Conservation (phyloP, 441 rosid genomes). For the Adansonia rubrostipa region DNA sequence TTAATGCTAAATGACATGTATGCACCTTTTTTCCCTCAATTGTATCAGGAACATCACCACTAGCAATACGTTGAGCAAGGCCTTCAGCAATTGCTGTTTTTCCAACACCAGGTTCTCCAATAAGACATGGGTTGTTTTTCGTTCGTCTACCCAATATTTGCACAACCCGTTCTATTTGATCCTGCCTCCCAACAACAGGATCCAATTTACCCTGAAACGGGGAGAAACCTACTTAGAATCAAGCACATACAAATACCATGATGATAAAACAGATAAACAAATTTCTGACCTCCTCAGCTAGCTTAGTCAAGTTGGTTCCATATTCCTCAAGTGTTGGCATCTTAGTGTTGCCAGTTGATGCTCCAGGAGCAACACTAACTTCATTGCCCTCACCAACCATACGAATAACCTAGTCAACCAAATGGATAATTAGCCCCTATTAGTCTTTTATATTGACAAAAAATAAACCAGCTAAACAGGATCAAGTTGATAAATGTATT, state of each 20-base stretch:
- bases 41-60: conserved; percentile 85
- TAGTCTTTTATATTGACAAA: neutral
- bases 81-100: conserved; percentile 99
- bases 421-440: neutral
- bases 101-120: conserved; percentile 99
- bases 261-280: neutral
- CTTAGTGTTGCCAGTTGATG: conserved; percentile 70
- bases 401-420: conserved; percentile 70
- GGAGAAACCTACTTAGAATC: conserved; percentile 13
- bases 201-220: conserved; percentile 80
- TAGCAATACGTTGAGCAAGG: conserved; percentile 82
- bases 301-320: conserved; percentile 92
- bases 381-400: conserved; percentile 81
- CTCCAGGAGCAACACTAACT: conserved; percentile 77
- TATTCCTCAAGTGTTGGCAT: conserved; percentile 98
- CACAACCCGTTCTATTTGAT: conserved; percentile 81
- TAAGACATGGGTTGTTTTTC: conserved; percentile 95
- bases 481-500: neutral
- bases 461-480: neutral
- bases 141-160: conserved; percentile 90
- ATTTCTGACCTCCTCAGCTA: conserved; percentile 87
- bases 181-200: conserved; percentile 96
- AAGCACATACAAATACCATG: neutral
- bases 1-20: neutral
- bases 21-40: conserved; percentile 82